Percentiles rank a stretch among this genome's conserved stretches.
Conservation (phyloP, 208 protist genomes). For the Leptomonas seymouri region DNA sequence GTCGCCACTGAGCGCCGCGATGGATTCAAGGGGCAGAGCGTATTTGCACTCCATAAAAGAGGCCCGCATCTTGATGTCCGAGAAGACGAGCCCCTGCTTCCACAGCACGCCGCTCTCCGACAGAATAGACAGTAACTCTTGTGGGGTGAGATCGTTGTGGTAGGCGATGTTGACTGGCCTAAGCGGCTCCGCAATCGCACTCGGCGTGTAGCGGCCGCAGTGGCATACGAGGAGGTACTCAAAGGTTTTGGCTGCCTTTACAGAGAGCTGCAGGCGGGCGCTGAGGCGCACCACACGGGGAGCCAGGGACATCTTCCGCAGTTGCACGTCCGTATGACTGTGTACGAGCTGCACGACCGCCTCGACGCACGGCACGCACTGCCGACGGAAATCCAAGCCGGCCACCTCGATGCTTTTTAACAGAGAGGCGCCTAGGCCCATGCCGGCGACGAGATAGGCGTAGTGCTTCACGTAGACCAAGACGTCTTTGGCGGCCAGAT, state of each 20-base stretch:
- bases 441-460: constrained; percentile 13
- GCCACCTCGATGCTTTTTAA: constrained; percentile 30
- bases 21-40: constrained; percentile 75
- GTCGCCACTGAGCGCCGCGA: constrained; percentile 77
- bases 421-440: constrained; percentile 31
- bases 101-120: constrained; percentile 75
- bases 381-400: constrained; percentile 45
- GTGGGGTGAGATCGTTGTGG: constrained; percentile 57
- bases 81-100: constrained; percentile 80
- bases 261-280: constrained; percentile 47
- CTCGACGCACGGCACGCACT: constrained; percentile 55
- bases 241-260: constrained; percentile 54
- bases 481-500: constrained; percentile 60
- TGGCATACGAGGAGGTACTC: constrained; percentile 83
- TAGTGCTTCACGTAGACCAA: constrained; percentile 44
- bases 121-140: constrained; percentile 79
- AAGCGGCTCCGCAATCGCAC: constrained; percentile 26
- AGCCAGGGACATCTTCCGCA: constrained; percentile 43
- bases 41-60: constrained; percentile 73
- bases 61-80: constrained; percentile 50
- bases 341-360: constrained; percentile 27
- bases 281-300: constrained; percentile 82
- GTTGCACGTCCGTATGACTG: constrained; percentile 34
- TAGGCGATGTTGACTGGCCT: constrained; percentile 57
- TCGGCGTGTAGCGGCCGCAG: constrained; percentile 46